A percentile compares a stretch with the other conserved stretches of the same genome.
These are phyloP conservation scores for Clavulina sp. DNA, from an alignment of 768 basidiomycete genomes.

Conservation along the genomic window DNA sequence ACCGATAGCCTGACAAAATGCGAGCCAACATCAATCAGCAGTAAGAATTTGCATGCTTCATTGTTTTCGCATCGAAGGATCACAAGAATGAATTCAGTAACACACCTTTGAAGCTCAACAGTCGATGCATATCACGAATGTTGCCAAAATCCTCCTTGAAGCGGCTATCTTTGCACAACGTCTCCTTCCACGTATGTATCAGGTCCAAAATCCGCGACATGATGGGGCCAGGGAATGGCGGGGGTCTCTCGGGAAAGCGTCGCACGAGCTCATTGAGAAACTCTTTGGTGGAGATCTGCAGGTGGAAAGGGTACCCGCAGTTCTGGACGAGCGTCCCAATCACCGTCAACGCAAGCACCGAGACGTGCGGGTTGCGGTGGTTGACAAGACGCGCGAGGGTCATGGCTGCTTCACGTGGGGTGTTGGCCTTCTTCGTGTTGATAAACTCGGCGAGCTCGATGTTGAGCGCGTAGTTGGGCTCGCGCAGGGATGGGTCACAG, in stretches of 20 bases:
- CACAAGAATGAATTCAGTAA: neutral
- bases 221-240: constrained; percentile 83
- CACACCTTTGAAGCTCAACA: constrained; percentile 86
- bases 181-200: constrained; percentile 88
- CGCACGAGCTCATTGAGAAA: constrained; percentile 97
- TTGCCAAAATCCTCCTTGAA: constrained; percentile 96
- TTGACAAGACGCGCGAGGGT: constrained; percentile 69
- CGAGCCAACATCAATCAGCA: neutral
- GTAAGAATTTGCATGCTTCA: neutral
- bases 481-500: constrained; percentile 69
- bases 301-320: constrained; percentile 93
- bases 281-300: constrained; percentile 93
- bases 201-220: constrained; percentile 90
- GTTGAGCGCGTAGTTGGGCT: constrained; percentile 83
- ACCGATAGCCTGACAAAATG: constrained; percentile 13
- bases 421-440: constrained; percentile 92
- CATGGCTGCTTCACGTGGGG: constrained; percentile 83
- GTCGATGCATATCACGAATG: constrained; percentile 91
- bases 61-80: no score
- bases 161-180: constrained; percentile 70
- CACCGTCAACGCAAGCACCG: constrained; percentile 67
- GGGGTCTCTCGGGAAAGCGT: constrained; percentile 92
- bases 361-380: constrained; percentile 82
- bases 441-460: constrained; percentile 88
- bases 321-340: constrained; percentile 86